Base-by-base conservation (phyloP, 78 protist genomes). In the Dictyostelium citrinum region DNA sequence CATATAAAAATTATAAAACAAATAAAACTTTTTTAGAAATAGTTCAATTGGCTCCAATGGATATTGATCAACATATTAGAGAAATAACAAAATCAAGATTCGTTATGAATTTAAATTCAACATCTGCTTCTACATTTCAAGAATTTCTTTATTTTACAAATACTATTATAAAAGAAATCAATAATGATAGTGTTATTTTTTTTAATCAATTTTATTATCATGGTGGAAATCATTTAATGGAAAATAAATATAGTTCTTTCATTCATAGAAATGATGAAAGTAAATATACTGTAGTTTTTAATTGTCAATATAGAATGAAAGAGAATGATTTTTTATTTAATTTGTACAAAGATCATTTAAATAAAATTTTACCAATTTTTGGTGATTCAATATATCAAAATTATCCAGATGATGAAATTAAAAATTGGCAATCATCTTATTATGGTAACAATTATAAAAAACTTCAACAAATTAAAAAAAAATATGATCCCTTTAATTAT, bases 391-490 rank as follows among this genome's bases (percentile, higher is more conserved):
- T 74, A 1, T 77, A 77, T 39, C 82, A 77, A 49, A 77, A 77
- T 24, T 77, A 46, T 77, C 82, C 82, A 1, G 82, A 77, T 46
- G 41, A 77, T 14, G 41, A 35, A 5, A 1, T 0, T 5, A 0
- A 9, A 0, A 27, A 77, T 46, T 77, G 82, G 82, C 58, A 41
- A 45, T 9, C n/a, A 2, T 29, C 8, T 6, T 77, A 77, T 45
- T 77, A 77, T 27, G 67, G 60, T n/a, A 14, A 68, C 2, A 77
- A 77, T 29, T 77, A 77, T 77, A 33, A 60, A 16, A 41, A 12
- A 35, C 67, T 77, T 5, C 60, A 77, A 77, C 45, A 45, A 46
- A 77, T 77, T 27, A 77, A 77, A 77, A 20, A n/a, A 45, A 77
- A 77, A 77, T 77, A 77, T 29, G 82, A 82, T 29, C 78, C 78